Base-by-base conservation (phyloP, 2,329 filamentous ascomycete genomes). In the Lasiodiplodia sp. region DNA sequence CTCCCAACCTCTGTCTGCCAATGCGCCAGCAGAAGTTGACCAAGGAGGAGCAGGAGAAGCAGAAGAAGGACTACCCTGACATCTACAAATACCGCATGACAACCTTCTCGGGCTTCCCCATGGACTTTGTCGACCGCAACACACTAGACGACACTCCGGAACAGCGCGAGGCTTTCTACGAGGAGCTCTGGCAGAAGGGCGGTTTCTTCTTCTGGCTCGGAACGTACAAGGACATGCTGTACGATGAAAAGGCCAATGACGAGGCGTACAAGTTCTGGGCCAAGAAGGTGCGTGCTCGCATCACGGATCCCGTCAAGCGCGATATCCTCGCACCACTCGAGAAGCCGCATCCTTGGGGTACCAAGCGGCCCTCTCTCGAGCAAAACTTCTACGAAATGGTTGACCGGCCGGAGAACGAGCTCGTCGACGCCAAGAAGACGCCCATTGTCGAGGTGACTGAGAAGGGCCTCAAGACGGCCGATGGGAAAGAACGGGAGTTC, bases 1-100 rank as follows among this genome's bases (percentile, higher is more conserved):
- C 88, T 0, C 90, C 90, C 0, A 92, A 91, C 69, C 79, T 90
- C 7, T 87, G 87, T 0, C 72, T 91, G 0, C 88, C 89, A 0
- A 90, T 92, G 87, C 81, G 84, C 2, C 83, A 85, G 68, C 78
- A 80, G 2, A 51, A 78, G 0, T 78, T 90, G 34, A 84, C 82
- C 0, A 78, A 75, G 12, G 81, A 84, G 68, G 85, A 88, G 70
- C 86, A 90, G 72, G 78, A 86, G 28, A 73, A 73, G 2, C 74
- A 78, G 18, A 82, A 83, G 72, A 72, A 72, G 53, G 70, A 79
- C 37, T 83, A 83, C 44, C 77, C 80, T 4, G 75, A 78, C 16
- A 79, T 91, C 2, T 91, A 88, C 74, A 78, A 78, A 34, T 76
- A 80, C 40, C 85, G 88, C 2, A 81, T 85, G 72, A 84, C 76